These are phyloP conservation scores for Microbotryum intermedium DNA, from an alignment of 1,284 basidiomycete species.

Conservation along the genomic window DNA sequence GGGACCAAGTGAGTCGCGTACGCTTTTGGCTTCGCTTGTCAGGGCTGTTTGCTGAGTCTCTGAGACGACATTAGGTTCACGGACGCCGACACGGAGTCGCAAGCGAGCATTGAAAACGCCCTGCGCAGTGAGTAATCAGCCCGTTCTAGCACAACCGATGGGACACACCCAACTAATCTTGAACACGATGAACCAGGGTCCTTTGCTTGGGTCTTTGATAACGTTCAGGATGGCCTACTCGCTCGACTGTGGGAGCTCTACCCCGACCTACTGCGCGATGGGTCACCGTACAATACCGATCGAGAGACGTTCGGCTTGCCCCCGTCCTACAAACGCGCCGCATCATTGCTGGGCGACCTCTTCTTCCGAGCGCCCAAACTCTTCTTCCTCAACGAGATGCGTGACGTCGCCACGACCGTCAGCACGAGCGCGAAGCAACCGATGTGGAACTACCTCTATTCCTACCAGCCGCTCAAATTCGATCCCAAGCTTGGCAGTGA, in stretches of 20 bases:
- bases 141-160: no score
- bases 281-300: conserved; percentile 16
- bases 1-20: conserved; percentile 10
- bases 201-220: no score
- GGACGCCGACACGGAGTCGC: background rate
- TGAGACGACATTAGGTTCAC: background rate
- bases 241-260: conserved; percentile 18
- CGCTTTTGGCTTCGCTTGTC: background rate
- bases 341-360: conserved; percentile 22
- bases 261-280: conserved; percentile 6
- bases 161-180: no score
- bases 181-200: no score
- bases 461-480: conserved; percentile 6
- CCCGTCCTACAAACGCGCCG: conserved; percentile 11
- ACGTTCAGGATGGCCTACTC: conserved; percentile 10
- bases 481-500: conserved; percentile 13
- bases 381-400: conserved; percentile 25
- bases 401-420: no score
- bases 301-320: conserved; percentile 10
- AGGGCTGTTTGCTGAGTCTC: background rate
- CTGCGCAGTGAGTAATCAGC: conserved; percentile 8
- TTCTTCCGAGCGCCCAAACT: conserved; percentile 27
- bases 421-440: conserved; percentile 24
- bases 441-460: conserved; percentile 24
- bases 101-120: conserved; percentile 9